Evolutionary conservation across 306 rosid species (phyloP), one percentile per base, ranked within the genome.

Genomic region (Castanea mollissima): DNA sequence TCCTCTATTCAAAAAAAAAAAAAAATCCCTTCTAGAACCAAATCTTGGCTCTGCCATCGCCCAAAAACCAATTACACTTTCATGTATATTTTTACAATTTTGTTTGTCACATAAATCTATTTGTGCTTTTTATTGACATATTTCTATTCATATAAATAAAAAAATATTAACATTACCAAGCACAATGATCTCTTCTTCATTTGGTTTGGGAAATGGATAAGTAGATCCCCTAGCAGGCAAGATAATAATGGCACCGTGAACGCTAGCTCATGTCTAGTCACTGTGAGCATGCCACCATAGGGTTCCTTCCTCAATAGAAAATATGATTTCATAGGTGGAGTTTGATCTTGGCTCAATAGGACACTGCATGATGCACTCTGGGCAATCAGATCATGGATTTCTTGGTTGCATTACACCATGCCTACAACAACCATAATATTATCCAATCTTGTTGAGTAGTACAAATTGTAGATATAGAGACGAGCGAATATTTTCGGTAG

Each of bases 221-320:
- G 76, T 51, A 5, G 44, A 72, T n/a, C 58, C 72, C 1, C 4
- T 1, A 3, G 73, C 21, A 3, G 88, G 85, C 23, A 52, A 71
- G 20, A 85, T 57, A 7, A 82, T 69, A 19, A 82, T 82, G 2
- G 83, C 70, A 1, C 88, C 86, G 3, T 85, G 85, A 16, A 85
- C 82, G 0, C 86, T 82, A 63, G 86, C 86, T 0, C 88, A 83
- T 18, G 82, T 6, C 88, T 84, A 85, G 1, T 76, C 83, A 4
- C 86, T 85, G 15, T 85, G 88, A 5, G 88, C 86, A 55, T 85
- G 84, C 88, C 88, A 85, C 86, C 88, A 85, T 3, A 85, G 27
- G 3, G 88, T 85, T 27, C 88, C 84, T 85, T 85, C 88, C 72
- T 85, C 85, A 0, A 3, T 20, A 0, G 88, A 81, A 65, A 85